A percentile compares a stretch with the other conserved stretches of the same genome.
These are phyloP conservation scores for Penicillium daleae DNA, from an alignment of 495 filamentous ascomycete genomes.

Conservation along the genomic window DNA sequence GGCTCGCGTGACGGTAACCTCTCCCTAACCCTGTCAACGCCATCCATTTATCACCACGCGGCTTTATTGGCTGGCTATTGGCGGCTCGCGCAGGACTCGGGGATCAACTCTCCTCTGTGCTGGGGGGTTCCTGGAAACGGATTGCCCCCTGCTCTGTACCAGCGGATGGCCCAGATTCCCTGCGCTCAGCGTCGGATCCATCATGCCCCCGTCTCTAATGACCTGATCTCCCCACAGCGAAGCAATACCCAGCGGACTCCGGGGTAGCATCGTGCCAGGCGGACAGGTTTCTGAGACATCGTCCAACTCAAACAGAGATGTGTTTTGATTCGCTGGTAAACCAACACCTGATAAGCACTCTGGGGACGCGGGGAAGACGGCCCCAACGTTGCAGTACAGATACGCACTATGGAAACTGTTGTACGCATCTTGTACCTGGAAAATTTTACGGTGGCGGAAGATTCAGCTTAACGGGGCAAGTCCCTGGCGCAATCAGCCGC, in stretches of 20 bases:
- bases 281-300: slow-evolving; percentile 11
- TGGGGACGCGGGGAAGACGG: slow-evolving; percentile 25
- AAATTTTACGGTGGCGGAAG: slow-evolving; percentile 7
- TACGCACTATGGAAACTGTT: neutral
- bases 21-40: neutral
- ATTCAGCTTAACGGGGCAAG: neutral
- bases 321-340: slow-evolving; percentile 6
- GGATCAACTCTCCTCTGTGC: neutral
- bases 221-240: neutral
- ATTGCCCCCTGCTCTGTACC: neutral
- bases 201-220: neutral
- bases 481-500: slow-evolving; percentile 8
- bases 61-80: slow-evolving; percentile 21
- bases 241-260: slow-evolving; percentile 19
- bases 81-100: slow-evolving; percentile 8
- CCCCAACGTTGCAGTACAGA: slow-evolving; percentile 31
- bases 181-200: neutral
- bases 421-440: neutral
- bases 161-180: neutral
- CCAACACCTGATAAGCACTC: slow-evolving; percentile 7
- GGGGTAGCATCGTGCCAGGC: slow-evolving; percentile 14
- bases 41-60: neutral
- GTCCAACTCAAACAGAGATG: slow-evolving; percentile 7
- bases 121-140: neutral
- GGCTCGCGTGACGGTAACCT: neutral